Conservation (phyloP, 768 basidiomycete species). For the Auricularia auricula-judae region DNA sequence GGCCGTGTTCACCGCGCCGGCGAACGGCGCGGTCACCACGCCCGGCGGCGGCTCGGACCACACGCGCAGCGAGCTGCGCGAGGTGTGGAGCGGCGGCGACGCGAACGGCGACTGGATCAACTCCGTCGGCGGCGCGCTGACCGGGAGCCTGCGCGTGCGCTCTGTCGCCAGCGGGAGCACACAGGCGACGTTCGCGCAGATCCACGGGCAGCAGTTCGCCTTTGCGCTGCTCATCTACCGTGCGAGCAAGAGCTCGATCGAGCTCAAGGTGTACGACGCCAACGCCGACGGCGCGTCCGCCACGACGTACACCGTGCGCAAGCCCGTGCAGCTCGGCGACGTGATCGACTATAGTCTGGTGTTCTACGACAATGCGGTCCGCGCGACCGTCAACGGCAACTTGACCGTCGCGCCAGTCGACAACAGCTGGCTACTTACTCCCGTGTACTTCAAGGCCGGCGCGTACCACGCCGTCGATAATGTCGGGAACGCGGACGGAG, state of each 20-base stretch:
- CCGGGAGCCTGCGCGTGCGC: not conserved
- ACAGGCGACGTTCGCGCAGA: not conserved
- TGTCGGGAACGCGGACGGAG: not conserved
- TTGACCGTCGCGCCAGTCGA: not conserved
- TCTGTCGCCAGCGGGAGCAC: not conserved
- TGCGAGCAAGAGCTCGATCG: not conserved
- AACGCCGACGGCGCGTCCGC: not conserved
- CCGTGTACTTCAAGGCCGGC: not conserved
- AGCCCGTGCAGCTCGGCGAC: not conserved
- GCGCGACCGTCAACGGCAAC: not conserved
- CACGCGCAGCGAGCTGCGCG: not conserved
- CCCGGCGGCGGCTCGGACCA: not conserved
- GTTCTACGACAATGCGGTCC: not conserved
- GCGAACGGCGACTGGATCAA: not conserved
- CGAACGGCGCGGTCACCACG: not conserved
- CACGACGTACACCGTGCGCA: not conserved
- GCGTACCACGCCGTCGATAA: not conserved
- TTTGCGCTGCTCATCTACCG: not conserved
- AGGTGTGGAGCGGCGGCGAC: not conserved
- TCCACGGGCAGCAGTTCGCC: not conserved
- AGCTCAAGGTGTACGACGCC: not conserved
- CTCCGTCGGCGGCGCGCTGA: not conserved
- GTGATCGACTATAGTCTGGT: not conserved
- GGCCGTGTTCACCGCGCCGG: not conserved
- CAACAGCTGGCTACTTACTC: not conserved